Percentiles rank a stretch among this genome's conserved stretches.
Evolutionary conservation across 2,329 filamentous ascomycete genomes (phyloP).

Genomic region (Aspergillus unguis): DNA sequence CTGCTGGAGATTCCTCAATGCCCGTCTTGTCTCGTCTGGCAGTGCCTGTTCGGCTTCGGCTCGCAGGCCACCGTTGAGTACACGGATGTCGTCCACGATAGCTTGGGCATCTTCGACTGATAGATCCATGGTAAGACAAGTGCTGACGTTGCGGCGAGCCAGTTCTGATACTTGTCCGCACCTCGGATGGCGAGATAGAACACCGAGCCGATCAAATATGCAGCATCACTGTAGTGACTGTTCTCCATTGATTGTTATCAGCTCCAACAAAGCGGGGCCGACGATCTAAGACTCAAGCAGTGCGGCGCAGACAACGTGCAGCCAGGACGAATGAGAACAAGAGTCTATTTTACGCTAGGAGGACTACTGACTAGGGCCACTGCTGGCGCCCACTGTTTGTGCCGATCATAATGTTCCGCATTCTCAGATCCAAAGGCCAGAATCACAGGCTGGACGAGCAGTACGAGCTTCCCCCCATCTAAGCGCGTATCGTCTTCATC

Average conservation of each 20-base stretch:
- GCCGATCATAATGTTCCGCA: conserved; percentile 20
- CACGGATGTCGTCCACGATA: background rate
- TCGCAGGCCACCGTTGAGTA: background rate
- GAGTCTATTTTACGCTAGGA: too few species aligned
- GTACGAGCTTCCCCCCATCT: conserved; percentile 15
- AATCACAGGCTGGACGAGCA: conserved; percentile 20
- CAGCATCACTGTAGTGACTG: too few species aligned
- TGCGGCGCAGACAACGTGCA: too few species aligned
- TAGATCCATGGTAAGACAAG: background rate
- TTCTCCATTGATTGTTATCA: too few species aligned
- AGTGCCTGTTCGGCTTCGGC: background rate
- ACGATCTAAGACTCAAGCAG: too few species aligned
- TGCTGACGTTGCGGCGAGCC: too few species aligned
- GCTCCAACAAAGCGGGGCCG: too few species aligned
- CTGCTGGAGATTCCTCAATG: background rate
- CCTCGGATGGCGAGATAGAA: too few species aligned
- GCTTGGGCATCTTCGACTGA: conserved; percentile 1
- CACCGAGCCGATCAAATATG: too few species aligned
- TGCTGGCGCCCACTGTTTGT: conserved; percentile 18
- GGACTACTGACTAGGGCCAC: background rate
- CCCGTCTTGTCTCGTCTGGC: background rate
- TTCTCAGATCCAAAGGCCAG: conserved; percentile 22
- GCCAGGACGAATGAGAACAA: too few species aligned
- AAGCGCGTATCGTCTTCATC: conserved; percentile 19
- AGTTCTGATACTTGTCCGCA: too few species aligned